Base-by-base conservation (phyloP, 257 asterid genomes). In the Solanum dulcamara region DNA sequence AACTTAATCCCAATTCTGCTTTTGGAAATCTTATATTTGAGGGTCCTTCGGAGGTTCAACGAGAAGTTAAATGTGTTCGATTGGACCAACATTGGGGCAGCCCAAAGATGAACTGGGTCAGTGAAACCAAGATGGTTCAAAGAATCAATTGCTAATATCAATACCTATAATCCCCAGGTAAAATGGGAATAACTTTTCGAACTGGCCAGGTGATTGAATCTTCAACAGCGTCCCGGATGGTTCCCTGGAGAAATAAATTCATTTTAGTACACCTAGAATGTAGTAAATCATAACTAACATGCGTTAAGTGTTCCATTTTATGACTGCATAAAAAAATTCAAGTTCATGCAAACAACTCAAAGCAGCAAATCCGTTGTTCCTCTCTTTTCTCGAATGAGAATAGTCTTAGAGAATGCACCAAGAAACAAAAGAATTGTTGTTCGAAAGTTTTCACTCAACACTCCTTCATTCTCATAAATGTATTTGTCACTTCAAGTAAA, bases 141-240 rank as follows among this genome's bases (percentile, higher is more conserved):
- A 66, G 64, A 48, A 57, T 35, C 1, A 10, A 26, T 50, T 79
- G 40, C 10, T 37, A 40, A 2, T 33, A 57, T 17, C 14, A n/a
- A 2, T 75, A 90, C 92, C 92, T 88, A 81, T 90, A 90, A 85
- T 90, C 92, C 66, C 92, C 92, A 18, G 92, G 91, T 83, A 90
- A 46, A 70, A 90, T 88, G 83, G 92, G 91, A 83, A 90, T 75
- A 59, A 90, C 87, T 80, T 90, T 86, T 18, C 92, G 88, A 48
- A 88, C 89, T 59, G 92, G 92, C 92, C 92, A 90, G 3, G 88
- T 88, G 13, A 90, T 88, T 30, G 90, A 88, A 66, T 90, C 92
- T 85, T 90, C 92, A 64, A 90, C 81, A 50, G 92, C 90, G 4
- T 90, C 91, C 83, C 85, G 70, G 77, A 90, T 90, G 2, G 87